Base-by-base conservation (phyloP, 805 yeast species). In the Cyberlindnera mrakii region DNA sequence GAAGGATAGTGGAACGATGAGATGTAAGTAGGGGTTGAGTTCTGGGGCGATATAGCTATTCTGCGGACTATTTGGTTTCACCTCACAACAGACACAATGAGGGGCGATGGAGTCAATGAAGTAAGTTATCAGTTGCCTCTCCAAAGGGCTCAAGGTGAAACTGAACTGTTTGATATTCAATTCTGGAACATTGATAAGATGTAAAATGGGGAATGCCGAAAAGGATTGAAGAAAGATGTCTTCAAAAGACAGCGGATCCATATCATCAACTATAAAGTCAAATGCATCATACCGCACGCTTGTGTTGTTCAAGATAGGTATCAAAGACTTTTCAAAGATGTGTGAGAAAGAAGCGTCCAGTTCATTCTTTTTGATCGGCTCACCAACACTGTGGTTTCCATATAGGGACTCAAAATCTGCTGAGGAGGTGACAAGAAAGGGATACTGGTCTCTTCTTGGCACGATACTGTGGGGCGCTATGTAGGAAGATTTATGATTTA, bases 91-190 rank as follows among this genome's bases (percentile, higher is more conserved):
- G 9, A 67, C 62, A 46, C 72, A 67, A 27, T 54, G 50, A 0
- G 74, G 74, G 16, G 66, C 66, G 6, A 69, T 67, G 6, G 49
- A 39, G 6, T 59, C 56, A 20, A 63, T 55, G 48, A 67, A 66
- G 46, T 67, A 68, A 7, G 54, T 49, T 32, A 65, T 46, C n/a
- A 64, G 48, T 6, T 41, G 44, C 25, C 43, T 42, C 45, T 54
- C 58, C 3, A 43, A 17, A 17, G 32, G 30, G n/a, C 34, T 45
- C 33, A 54, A 27, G 6, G 34, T 33, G 25, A 53, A 45, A 2
- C 35, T 33, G 27, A 46, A 48, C 33, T 50, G 48, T 13, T 45
- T 48, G 29, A 53, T 33, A 9, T 42, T 39, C 6, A 53, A 48
- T 23, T 45, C 47, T 14, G 51, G 41, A 5, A 39, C 47, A 13